Conservation (phyloP, 2,329 filamentous ascomycete species). For the Ilyonectria destructans region DNA sequence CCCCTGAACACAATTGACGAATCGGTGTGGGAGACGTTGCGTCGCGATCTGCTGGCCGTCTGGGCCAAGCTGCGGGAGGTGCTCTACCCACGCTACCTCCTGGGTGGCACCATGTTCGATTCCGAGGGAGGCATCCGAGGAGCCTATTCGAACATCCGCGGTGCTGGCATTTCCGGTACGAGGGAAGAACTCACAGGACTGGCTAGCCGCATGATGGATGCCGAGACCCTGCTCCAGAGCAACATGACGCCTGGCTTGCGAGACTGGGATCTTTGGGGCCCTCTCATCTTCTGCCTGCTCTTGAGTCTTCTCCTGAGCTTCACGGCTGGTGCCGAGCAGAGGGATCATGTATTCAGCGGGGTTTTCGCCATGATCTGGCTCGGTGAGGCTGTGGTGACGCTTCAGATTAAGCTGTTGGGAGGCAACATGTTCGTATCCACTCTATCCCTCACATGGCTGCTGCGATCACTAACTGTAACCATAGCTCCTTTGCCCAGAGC, state of each 20-base stretch:
- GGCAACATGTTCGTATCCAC: slow-evolving; percentile 88
- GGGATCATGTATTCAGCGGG: slow-evolving; percentile 91
- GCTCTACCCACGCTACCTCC: slow-evolving; percentile 93
- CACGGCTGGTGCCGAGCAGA: slow-evolving; percentile 84
- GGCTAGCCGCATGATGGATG: slow-evolving; percentile 75
- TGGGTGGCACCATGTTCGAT: slow-evolving; percentile 79
- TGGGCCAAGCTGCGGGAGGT: slow-evolving; percentile 99
- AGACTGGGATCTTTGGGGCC: slow-evolving; percentile 99
- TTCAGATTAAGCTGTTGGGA: slow-evolving; percentile 96
- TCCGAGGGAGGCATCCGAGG: slow-evolving; percentile 69
- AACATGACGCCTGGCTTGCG: slow-evolving; percentile 91
- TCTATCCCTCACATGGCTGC: neutral
- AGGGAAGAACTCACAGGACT: slow-evolving; percentile 75
- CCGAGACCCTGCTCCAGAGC: slow-evolving; percentile 74
- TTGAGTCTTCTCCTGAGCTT: slow-evolving; percentile 91
- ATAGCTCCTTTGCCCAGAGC: slow-evolving; percentile 96
- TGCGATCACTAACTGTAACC: slow-evolving; percentile 39
- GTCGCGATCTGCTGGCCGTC: slow-evolving; percentile 90
- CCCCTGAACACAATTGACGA: slow-evolving; percentile 97
- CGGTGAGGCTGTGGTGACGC: slow-evolving; percentile 95
- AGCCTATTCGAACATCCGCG: slow-evolving; percentile 74
- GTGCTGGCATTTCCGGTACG: slow-evolving; percentile 72
- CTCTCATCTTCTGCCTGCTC: slow-evolving; percentile 92
- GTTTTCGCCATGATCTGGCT: slow-evolving; percentile 99
- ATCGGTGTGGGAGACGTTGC: slow-evolving; percentile 96